Evolutionary conservation across 2,329 filamentous ascomycete genomes (phyloP).

Genomic region (Pseudofabraea citricarpa): DNA sequence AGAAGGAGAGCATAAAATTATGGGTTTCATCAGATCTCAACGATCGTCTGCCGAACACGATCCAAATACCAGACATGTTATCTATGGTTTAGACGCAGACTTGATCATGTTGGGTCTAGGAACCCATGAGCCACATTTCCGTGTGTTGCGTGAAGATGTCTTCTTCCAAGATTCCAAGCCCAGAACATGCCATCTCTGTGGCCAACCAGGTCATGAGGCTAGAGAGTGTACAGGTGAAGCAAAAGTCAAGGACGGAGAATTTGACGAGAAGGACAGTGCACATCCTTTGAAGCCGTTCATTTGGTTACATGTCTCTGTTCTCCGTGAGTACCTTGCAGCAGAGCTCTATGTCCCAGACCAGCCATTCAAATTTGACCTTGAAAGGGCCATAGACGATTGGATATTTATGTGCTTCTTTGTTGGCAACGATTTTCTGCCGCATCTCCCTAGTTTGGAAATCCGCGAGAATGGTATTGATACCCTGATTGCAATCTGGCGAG

Average conservation of each 20-base stretch:
- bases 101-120: constrained; percentile 97
- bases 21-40: constrained; percentile 95
- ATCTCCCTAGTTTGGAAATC: constrained; percentile 95
- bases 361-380: constrained; percentile 86
- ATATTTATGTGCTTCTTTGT: constrained; percentile 99
- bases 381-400: constrained; percentile 95
- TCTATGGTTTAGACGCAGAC: constrained; percentile 96
- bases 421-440: constrained; percentile 95
- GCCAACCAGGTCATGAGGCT: constrained; percentile 86
- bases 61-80: constrained; percentile 95
- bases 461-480: constrained; percentile 96
- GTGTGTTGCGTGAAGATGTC: constrained; percentile 93
- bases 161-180: constrained; percentile 85
- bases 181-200: constrained; percentile 81
- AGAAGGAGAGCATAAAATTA: constrained; percentile 99
- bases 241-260: constrained; percentile 74
- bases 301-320: constrained; percentile 89
- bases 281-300: constrained; percentile 85
- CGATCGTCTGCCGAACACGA: constrained; percentile 86
- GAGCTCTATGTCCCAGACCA: constrained; percentile 81
- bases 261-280: constrained; percentile 73
- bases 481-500: constrained; percentile 92
- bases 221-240: constrained; percentile 76
- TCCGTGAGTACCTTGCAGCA: constrained; percentile 88
- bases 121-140: constrained; percentile 96